These are phyloP conservation scores for Fonsecaea multimorphosa DNA, from an alignment of 2,329 filamentous ascomycete species.

Conservation along the genomic window DNA sequence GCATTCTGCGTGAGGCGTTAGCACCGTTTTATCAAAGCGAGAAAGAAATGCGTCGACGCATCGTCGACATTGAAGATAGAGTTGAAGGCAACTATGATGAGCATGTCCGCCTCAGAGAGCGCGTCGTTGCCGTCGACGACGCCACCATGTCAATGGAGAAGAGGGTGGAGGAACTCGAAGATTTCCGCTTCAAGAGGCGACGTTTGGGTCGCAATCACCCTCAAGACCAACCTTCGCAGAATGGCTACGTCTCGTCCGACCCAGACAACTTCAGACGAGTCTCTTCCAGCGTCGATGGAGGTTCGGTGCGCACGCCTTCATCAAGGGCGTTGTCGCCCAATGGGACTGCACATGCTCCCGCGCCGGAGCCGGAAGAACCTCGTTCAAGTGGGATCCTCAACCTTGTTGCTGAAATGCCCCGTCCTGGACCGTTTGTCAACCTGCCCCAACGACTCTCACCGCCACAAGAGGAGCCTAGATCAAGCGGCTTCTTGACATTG, in stretches of 20 bases:
- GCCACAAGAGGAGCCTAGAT: constrained; percentile 37
- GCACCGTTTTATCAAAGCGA: constrained; percentile 42
- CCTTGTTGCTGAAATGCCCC: constrained; percentile 31
- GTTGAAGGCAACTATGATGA: constrained; percentile 41
- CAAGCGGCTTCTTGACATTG: constrained; percentile 38
- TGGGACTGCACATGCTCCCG: constrained; percentile 17
- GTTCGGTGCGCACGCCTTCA: constrained; percentile 35
- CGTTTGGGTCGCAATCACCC: constrained; percentile 27
- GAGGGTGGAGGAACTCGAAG: constrained; percentile 39
- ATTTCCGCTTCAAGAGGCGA: constrained; percentile 31
- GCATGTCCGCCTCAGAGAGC: constrained; percentile 40
- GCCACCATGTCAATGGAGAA: constrained; percentile 36
- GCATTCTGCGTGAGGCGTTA: constrained; percentile 42
- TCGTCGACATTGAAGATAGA: constrained; percentile 41
- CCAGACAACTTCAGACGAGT: constrained; percentile 30
- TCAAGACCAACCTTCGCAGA: constrained; percentile 20
- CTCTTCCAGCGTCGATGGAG: constrained; percentile 34
- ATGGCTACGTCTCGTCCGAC: constrained; percentile 33
- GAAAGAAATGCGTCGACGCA: constrained; percentile 40
- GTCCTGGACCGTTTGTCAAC: constrained; percentile 15
- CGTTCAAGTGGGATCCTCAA: constrained; percentile 40
- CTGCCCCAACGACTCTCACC: constrained; percentile 29
- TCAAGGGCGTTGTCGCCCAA: constrained; percentile 36
- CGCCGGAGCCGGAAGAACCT: constrained; percentile 30
- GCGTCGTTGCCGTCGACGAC: constrained; percentile 41